A percentile compares a stretch with the other conserved stretches of the same genome.
Conservation (phyloP, 345 rosid species). For the Pistacia integerrima region DNA sequence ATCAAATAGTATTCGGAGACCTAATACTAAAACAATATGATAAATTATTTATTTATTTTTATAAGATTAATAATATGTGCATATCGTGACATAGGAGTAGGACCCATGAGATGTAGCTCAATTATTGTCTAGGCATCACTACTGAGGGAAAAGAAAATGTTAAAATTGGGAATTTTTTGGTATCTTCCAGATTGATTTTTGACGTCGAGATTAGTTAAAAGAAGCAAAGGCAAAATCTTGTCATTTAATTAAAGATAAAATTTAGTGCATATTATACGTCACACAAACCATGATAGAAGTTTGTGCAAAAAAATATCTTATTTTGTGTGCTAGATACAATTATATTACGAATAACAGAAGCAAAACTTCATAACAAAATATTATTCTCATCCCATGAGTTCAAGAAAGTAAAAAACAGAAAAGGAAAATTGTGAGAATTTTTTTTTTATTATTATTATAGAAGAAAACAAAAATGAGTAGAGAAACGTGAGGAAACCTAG, state of each 20-base stretch:
- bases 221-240: not conserved
- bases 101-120: not conserved
- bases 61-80: not conserved
- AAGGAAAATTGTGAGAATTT: no score
- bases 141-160: not conserved
- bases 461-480: no score
- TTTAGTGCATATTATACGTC: not conserved
- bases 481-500: conserved; percentile 5
- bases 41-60: no score
- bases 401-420: no score
- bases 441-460: no score
- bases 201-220: not conserved
- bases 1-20: not conserved
- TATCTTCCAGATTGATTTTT: not conserved
- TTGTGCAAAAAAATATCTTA: no score
- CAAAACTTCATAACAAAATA: no score
- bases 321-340: no score
- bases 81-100: not conserved
- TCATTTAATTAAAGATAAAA: conserved; percentile 6
- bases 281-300: no score
- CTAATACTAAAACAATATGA: not conserved
- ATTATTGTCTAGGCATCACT: not conserved
- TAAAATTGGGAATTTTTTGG: not conserved
- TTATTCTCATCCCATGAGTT: no score
- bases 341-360: no score